Percentiles rank a stretch among this genome's conserved stretches.
Conservation (phyloP, 78 protist genomes). For the Dictyostelium firmibasis region DNA sequence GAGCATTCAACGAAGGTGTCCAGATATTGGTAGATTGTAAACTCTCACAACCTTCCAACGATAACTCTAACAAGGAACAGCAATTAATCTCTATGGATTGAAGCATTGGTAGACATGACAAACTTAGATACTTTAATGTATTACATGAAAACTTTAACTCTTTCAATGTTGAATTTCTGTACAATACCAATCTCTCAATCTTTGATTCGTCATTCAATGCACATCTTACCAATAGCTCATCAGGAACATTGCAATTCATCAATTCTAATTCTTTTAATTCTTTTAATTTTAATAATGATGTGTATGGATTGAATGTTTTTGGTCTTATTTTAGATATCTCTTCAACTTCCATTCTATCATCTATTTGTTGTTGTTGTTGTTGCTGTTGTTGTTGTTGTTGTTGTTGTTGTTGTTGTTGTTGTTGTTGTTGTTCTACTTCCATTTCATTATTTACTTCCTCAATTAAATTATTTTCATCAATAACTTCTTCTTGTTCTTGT, state of each 20-base stretch:
- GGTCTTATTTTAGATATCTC: not conserved
- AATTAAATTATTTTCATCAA: not conserved
- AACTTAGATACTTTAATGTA: not conserved
- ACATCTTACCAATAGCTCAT: not conserved
- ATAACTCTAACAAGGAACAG: constrained; percentile 1
- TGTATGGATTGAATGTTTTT: not conserved
- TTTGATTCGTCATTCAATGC: not conserved
- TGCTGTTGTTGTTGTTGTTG: not conserved
- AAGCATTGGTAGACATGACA: constrained; percentile 47
- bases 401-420: not conserved
- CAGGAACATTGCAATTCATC: constrained; percentile 21
- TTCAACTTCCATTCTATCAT: not conserved
- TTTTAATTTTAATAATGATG: not conserved
- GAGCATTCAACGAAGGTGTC: not conserved
- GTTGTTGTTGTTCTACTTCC: too few species aligned
- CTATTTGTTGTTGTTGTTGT: not conserved
- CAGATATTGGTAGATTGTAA: not conserved
- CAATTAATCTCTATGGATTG: constrained; percentile 5
- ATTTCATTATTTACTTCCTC: not conserved
- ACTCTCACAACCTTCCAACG: constrained; percentile 53
- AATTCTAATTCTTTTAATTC: constrained; percentile 47
- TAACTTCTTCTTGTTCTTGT: not conserved
- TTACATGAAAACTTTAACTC: not conserved
- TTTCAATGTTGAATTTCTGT: constrained; percentile 11
- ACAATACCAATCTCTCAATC: constrained; percentile 42